These are phyloP conservation scores for Leishmania gerbilli DNA, from an alignment of 208 protist species.

Conservation along the genomic window DNA sequence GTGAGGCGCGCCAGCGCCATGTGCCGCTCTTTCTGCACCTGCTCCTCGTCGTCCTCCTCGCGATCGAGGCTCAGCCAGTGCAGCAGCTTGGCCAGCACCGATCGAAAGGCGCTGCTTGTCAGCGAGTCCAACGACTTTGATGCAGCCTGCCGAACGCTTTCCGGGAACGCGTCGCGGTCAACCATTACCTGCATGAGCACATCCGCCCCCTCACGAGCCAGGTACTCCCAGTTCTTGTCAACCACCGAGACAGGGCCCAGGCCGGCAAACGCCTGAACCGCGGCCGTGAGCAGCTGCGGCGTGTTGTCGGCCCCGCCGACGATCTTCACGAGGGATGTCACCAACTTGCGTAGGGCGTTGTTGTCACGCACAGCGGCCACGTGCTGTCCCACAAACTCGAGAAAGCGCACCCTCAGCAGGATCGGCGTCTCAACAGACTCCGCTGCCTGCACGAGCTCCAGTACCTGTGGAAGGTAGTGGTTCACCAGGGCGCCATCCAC, in stretches of 20 bases:
- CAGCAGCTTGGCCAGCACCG: conserved; percentile 83
- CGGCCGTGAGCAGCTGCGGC: conserved; percentile 72
- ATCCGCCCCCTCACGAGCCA: conserved; percentile 85
- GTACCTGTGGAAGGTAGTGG: conserved; percentile 50
- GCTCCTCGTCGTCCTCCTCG: conserved; percentile 79
- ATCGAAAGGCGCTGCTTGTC: conserved; percentile 67
- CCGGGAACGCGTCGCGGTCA: conserved; percentile 77
- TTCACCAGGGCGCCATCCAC: conserved; percentile 56
- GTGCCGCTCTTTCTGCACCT: conserved; percentile 80
- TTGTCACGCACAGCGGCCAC: conserved; percentile 69
- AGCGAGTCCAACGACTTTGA: conserved; percentile 73
- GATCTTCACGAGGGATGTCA: conserved; percentile 82
- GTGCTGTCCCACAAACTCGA: conserved; percentile 72
- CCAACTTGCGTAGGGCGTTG: conserved; percentile 73
- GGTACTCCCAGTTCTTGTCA: conserved; percentile 82
- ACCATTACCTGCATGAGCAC: conserved; percentile 90
- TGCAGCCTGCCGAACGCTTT: conserved; percentile 65
- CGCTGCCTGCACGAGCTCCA: conserved; percentile 60
- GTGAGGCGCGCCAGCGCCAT: conserved; percentile 63
- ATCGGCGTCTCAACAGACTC: conserved; percentile 66
- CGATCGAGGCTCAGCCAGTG: conserved; percentile 89
- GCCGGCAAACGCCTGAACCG: conserved; percentile 73
- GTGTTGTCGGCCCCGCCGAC: conserved; percentile 76
- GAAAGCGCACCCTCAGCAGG: conserved; percentile 72
- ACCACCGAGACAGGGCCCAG: conserved; percentile 80